Evolutionary conservation across 148 eudicot genomes (phyloP).

Genomic region (Rhododendron griersonianum): DNA sequence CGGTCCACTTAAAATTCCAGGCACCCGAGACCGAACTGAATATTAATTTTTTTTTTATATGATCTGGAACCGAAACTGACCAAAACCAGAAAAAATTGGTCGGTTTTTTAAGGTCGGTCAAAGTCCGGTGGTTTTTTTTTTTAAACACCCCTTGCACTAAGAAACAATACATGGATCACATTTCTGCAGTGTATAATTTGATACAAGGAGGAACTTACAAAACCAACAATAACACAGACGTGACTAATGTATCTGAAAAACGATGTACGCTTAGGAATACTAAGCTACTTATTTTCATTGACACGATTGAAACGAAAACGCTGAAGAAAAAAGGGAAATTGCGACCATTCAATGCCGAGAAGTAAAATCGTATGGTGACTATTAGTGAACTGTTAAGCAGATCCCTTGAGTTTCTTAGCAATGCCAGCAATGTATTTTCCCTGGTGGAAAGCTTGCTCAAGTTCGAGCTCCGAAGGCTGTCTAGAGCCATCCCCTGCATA

Average conservation of each 20-base stretch:
- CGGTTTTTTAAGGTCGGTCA: too few relatives aligned
- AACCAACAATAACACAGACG: too few relatives aligned
- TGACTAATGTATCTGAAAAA: too few relatives aligned
- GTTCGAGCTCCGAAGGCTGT: slow-evolving; percentile 58
- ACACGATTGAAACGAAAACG: not conserved
- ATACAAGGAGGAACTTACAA: too few relatives aligned
- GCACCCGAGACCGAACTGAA: too few relatives aligned
- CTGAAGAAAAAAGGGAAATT: not conserved
- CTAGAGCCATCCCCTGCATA: slow-evolving; percentile 77
- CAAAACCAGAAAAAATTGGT: too few relatives aligned
- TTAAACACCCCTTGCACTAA: too few relatives aligned
- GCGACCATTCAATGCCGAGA: not conserved
- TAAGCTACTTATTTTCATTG: not conserved
- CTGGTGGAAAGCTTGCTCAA: slow-evolving; percentile 64
- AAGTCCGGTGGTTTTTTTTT: too few relatives aligned
- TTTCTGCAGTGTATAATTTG: not conserved
- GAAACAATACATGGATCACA: not conserved
- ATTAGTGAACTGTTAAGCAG: slow-evolving; percentile 23
- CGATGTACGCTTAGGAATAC: not conserved
- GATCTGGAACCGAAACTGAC: too few relatives aligned
- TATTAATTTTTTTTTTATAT: too few relatives aligned
- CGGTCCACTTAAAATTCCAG: too few relatives aligned
- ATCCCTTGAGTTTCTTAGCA: slow-evolving; percentile 58
- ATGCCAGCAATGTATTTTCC: slow-evolving; percentile 64
- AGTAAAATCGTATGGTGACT: not conserved